These are phyloP conservation scores for Penicillium turbatum DNA, from an alignment of 495 filamentous ascomycete species.

Conservation along the genomic window DNA sequence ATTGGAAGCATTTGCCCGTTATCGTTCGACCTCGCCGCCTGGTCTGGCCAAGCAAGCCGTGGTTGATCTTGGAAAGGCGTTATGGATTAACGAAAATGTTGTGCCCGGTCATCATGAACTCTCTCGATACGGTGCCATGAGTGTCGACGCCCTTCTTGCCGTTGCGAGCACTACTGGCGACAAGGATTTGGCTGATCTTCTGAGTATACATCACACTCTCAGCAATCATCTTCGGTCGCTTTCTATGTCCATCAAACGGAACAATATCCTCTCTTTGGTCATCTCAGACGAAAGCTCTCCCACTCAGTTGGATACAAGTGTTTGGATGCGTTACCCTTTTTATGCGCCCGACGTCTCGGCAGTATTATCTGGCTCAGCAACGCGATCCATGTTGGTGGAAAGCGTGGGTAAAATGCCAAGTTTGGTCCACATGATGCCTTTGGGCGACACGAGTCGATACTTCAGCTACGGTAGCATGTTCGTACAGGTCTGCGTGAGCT, in stretches of 20 bases:
- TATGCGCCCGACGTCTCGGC: constrained; percentile 63
- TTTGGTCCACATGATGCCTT: constrained; percentile 62
- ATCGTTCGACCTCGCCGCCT: constrained; percentile 40
- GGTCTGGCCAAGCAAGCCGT: constrained; percentile 57
- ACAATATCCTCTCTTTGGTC: constrained; percentile 63
- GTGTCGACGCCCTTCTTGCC: constrained; percentile 41
- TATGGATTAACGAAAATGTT: constrained; percentile 72
- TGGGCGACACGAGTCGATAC: constrained; percentile 62
- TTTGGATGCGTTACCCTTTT: constrained; percentile 71
- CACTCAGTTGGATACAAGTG: constrained; percentile 63
- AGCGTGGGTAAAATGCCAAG: constrained; percentile 35
- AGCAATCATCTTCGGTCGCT: constrained; percentile 64
- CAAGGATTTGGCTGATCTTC: constrained; percentile 41
- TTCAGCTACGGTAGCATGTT: constrained; percentile 75
- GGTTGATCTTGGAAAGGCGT: constrained; percentile 73
- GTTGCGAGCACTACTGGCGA: constrained; percentile 47
- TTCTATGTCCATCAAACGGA: constrained; percentile 74
- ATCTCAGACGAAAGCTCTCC: constrained; percentile 44
- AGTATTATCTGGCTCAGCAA: constrained; percentile 59
- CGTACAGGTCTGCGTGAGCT: constrained; percentile 63
- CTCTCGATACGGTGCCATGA: constrained; percentile 42
- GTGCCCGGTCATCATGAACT: constrained; percentile 52
- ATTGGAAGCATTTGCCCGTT: constrained; percentile 66
- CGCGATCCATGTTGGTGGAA: constrained; percentile 44
- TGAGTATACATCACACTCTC: constrained; percentile 52